A percentile compares a stretch with the other conserved stretches of the same genome.
Evolutionary conservation across 1,139 yeast genomes (phyloP).

Genomic region (Hemisphaericaspora xylofermentans): DNA sequence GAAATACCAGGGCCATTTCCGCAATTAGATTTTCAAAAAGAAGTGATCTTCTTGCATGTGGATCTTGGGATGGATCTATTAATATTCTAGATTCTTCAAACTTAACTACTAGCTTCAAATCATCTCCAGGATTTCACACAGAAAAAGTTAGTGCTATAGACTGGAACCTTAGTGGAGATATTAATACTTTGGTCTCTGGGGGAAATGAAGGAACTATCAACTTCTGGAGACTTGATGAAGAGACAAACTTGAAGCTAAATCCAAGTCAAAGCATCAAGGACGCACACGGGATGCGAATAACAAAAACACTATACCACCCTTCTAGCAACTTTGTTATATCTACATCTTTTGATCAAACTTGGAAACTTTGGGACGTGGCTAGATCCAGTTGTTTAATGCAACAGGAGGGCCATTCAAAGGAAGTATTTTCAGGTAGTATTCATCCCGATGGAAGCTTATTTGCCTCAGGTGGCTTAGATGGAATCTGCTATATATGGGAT

Average conservation of each 20-base stretch:
- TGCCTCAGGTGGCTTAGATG: constrained; percentile 81
- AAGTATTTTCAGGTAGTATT: constrained; percentile 59
- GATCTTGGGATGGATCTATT: constrained; percentile 84
- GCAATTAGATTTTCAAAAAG: constrained; percentile 48
- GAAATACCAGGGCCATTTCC: constrained; percentile 66
- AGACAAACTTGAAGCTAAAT: constrained; percentile 9
- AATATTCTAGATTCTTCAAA: constrained; percentile 32
- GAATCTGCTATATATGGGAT: constrained; percentile 80
- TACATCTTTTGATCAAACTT: constrained; percentile 83
- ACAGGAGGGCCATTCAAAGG: constrained; percentile 89
- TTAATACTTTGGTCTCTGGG: constrained; percentile 46
- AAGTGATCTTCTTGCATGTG: constrained; percentile 50
- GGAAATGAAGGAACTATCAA: constrained; percentile 63
- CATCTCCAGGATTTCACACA: constrained; percentile 36
- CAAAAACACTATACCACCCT: constrained; percentile 70
- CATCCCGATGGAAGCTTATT: constrained; percentile 80
- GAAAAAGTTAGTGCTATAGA: constrained; percentile 73
- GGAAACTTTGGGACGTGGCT: constrained; percentile 83
- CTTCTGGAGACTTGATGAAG: constrained; percentile 38
- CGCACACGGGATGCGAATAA: constrained; percentile 58
- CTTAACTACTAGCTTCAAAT: constrained; percentile 29
- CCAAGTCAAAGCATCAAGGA: constrained; percentile 21
- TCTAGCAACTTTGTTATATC: constrained; percentile 53
- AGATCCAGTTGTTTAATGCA: constrained; percentile 30
- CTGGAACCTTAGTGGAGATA: constrained; percentile 43